phyloP scores from a whole-genome alignment of 331 rosid species.

The Saraca asoca region DNA sequence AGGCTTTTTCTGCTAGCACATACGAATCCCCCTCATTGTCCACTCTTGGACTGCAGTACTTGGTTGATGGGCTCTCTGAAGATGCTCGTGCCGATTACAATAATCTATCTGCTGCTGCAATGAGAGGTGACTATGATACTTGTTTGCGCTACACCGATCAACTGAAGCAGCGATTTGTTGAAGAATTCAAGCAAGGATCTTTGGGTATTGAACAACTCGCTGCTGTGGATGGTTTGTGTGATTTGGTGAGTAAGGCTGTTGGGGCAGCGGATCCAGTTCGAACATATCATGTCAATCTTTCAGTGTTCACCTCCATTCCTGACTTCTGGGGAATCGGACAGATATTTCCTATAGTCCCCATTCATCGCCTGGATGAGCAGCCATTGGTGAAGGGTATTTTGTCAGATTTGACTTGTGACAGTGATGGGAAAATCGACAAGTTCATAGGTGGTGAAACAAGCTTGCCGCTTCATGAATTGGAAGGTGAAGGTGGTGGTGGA shows the following conservation, averaged over 20 bases:
- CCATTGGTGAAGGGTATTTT: slow-evolving; percentile 65
- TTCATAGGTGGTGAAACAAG: slow-evolving; percentile 79
- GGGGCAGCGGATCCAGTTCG: slow-evolving; percentile 58
- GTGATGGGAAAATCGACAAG: slow-evolving; percentile 88
- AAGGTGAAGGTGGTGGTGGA: slow-evolving; percentile 49
- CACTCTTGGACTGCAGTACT: slow-evolving; percentile 44
- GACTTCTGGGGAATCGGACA: slow-evolving; percentile 88
- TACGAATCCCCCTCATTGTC: slow-evolving; percentile 44
- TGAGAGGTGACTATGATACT: slow-evolving; percentile 54
- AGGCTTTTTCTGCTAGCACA: slow-evolving; percentile 54
- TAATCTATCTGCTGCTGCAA: slow-evolving; percentile 51
- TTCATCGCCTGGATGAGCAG: slow-evolving; percentile 85
- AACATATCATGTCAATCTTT: slow-evolving; percentile 76
- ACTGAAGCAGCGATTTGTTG: slow-evolving; percentile 64
- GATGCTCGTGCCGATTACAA: slow-evolving; percentile 61
- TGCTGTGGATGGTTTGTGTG: slow-evolving; percentile 77
- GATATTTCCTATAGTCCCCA: slow-evolving; percentile 77
- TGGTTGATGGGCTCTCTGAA: slow-evolving; percentile 62
- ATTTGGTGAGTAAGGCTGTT: slow-evolving; percentile 59
- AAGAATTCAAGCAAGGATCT: slow-evolving; percentile 73
- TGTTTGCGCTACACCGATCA: slow-evolving; percentile 66
- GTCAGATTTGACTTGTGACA: slow-evolving; percentile 91
- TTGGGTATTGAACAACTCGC: slow-evolving; percentile 83
- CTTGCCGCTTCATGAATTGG: slow-evolving; percentile 81
- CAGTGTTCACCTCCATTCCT: slow-evolving; percentile 84